These are phyloP conservation scores for Astragalus glycyphyllos DNA, from an alignment of 306 rosid species.

Conservation along the genomic window DNA sequence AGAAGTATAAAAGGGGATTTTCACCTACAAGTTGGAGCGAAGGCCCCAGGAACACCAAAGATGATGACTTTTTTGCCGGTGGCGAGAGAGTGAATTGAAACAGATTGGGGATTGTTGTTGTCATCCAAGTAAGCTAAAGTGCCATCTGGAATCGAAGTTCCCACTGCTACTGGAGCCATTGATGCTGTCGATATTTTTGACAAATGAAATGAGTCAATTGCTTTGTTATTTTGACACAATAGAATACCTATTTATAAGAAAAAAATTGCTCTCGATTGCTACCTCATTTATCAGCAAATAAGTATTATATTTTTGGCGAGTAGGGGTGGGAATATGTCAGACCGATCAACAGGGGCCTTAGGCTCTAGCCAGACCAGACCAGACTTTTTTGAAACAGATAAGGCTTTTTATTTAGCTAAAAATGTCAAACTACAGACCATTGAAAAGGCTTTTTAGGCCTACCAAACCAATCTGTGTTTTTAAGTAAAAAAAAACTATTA, in stretches of 20 bases:
- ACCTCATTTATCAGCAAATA: too few relatives aligned
- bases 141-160: slow-evolving; percentile 72
- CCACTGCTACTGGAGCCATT: slow-evolving; percentile 79
- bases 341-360: too few relatives aligned
- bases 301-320: too few relatives aligned
- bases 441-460: too few relatives aligned
- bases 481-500: too few relatives aligned
- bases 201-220: background rate
- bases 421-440: too few relatives aligned
- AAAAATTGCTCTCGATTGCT: too few relatives aligned
- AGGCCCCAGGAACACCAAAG: slow-evolving; percentile 94
- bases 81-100: slow-evolving; percentile 70
- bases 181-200: background rate
- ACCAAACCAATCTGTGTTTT: too few relatives aligned
- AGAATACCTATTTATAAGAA: background rate
- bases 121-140: slow-evolving; percentile 64
- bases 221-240: background rate
- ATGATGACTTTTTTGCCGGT: slow-evolving; percentile 76
- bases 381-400: too few relatives aligned
- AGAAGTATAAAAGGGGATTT: background rate
- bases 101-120: slow-evolving; percentile 56
- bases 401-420: too few relatives aligned
- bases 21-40: slow-evolving; percentile 91
- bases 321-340: too few relatives aligned
- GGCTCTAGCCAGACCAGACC: too few relatives aligned